These are phyloP conservation scores for Thelonectria rubi DNA, from an alignment of 2,329 filamentous ascomycete genomes.

Conservation along the genomic window DNA sequence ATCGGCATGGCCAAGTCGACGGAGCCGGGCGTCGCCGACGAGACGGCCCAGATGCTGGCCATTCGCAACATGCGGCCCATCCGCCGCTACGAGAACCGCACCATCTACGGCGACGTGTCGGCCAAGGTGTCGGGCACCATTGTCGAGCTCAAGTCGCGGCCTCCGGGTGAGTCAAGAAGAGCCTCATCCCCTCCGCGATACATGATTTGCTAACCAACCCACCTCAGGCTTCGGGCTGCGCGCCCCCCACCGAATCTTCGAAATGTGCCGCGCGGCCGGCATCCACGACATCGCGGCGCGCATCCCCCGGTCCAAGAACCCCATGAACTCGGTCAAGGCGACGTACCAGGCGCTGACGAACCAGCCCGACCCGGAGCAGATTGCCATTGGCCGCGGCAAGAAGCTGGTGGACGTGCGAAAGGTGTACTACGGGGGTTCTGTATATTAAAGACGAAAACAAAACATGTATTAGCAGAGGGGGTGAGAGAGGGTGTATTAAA, in stretches of 20 bases:
- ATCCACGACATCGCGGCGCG: slow-evolving; percentile 86
- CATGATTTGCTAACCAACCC: not conserved
- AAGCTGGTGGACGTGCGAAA: slow-evolving; percentile 96
- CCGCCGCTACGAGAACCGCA: slow-evolving; percentile 87
- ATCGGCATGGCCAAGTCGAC: slow-evolving; percentile 90
- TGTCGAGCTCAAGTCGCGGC: slow-evolving; percentile 81
- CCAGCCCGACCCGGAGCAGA: slow-evolving; percentile 88
- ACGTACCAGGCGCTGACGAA: slow-evolving; percentile 81
- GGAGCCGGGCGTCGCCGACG: slow-evolving; percentile 71
- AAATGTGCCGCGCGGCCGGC: slow-evolving; percentile 88
- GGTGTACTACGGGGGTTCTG: slow-evolving; percentile 91
- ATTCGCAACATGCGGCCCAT: slow-evolving; percentile 95
- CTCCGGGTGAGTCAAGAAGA: slow-evolving; percentile 75
- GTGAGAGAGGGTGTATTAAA: slow-evolving; percentile 12
- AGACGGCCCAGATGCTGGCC: slow-evolving; percentile 81
- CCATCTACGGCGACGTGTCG: slow-evolving; percentile 85
- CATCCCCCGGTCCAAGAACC: slow-evolving; percentile 87
- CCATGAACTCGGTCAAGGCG: slow-evolving; percentile 98
- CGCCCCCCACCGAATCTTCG: slow-evolving; percentile 90
- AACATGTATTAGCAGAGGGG: slow-evolving; percentile 36
- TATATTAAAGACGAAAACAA: slow-evolving; percentile 57
- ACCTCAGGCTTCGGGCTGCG: slow-evolving; percentile 92
- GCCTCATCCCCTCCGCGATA: too few relatives aligned
- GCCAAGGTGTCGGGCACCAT: slow-evolving; percentile 89
- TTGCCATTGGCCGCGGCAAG: slow-evolving; percentile 88